These are phyloP conservation scores for Vitis hybrid DNA, from an alignment of 177 flowering plant genomes.

Conservation along the genomic window DNA sequence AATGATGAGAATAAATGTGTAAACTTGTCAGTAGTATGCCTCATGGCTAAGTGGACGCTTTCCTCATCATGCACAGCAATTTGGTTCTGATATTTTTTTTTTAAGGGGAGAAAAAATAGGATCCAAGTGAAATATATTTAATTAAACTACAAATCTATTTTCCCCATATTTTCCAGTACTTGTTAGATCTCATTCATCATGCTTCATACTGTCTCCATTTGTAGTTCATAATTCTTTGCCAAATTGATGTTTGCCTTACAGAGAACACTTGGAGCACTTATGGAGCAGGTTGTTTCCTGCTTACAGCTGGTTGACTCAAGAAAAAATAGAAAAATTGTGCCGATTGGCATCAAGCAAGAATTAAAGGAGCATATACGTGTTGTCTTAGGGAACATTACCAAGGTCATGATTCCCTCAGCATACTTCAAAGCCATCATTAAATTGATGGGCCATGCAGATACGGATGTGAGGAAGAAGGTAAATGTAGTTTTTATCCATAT, in stretches of 20 bases:
- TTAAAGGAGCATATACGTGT: slow-evolving; percentile 43
- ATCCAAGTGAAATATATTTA: too few species aligned
- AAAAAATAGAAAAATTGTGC: slow-evolving; percentile 34
- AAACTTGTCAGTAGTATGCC: too few species aligned
- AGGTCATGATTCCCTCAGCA: slow-evolving; percentile 54
- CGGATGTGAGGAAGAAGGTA: slow-evolving; percentile 70
- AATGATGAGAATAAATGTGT: too few species aligned
- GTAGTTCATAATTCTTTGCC: not conserved
- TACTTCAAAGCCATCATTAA: slow-evolving; percentile 50
- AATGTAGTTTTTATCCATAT: slow-evolving; percentile 2
- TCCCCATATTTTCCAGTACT: too few species aligned
- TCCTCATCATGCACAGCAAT: too few species aligned
- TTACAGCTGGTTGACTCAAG: slow-evolving; percentile 37
- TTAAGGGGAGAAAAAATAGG: too few species aligned
- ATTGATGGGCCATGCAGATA: slow-evolving; percentile 51
- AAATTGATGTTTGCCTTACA: slow-evolving; percentile 25
- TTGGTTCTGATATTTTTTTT: too few species aligned
- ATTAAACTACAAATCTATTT: too few species aligned
- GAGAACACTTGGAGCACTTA: slow-evolving; percentile 54
- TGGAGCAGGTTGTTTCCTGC: slow-evolving; percentile 60
- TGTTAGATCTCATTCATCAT: too few species aligned
- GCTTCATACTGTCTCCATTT: too few species aligned
- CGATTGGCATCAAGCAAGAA: slow-evolving; percentile 40
- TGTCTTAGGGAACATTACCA: slow-evolving; percentile 46
- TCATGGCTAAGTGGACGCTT: too few species aligned